Percentiles rank a stretch among this genome's conserved stretches.
phyloP scores from a whole-genome alignment of 1,139 yeast species.

The Candida pseudoviswanathii region DNA sequence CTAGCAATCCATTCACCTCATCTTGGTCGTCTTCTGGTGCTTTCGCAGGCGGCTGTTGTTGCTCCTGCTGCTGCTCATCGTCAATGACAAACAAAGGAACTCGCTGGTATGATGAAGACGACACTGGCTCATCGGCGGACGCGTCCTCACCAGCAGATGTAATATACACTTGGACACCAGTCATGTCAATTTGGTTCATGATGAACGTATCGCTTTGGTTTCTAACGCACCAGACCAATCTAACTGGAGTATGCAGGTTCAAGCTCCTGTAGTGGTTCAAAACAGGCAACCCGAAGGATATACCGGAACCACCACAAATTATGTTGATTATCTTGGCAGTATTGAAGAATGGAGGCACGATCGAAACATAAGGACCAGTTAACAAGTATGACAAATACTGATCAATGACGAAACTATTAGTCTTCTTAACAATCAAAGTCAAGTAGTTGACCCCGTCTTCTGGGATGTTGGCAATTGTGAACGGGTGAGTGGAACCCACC shows the following conservation, averaged over 20 bases:
- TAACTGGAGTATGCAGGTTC: slow-evolving; percentile 15
- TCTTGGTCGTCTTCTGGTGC: slow-evolving; percentile 8
- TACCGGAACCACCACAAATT: slow-evolving; percentile 86
- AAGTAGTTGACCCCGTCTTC: slow-evolving; percentile 19
- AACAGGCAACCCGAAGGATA: slow-evolving; percentile 73
- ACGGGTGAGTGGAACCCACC: slow-evolving; percentile 45
- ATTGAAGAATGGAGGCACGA: slow-evolving; percentile 27
- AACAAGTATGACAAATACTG: slow-evolving; percentile 20
- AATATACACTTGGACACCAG: slow-evolving; percentile 21
- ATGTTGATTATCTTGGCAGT: slow-evolving; percentile 58
- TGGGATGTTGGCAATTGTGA: slow-evolving; percentile 26
- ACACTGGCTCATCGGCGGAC: slow-evolving; percentile 5
- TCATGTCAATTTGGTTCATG: slow-evolving; percentile 22
- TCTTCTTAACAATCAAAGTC: slow-evolving; percentile 28
- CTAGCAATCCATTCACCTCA: slow-evolving; percentile 22
- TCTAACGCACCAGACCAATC: slow-evolving; percentile 57
- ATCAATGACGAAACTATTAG: slow-evolving; percentile 20
- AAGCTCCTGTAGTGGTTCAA: slow-evolving; percentile 36
- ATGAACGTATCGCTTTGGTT: slow-evolving; percentile 22
- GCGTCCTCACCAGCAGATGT: slow-evolving; percentile 15
- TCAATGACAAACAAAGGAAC: slow-evolving; percentile 15
- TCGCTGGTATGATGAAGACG: slow-evolving; percentile 8
- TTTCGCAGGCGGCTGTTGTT: slow-evolving; percentile 16
- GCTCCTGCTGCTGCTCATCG: slow-evolving; percentile 11
- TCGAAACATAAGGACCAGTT: slow-evolving; percentile 33